Base-by-base conservation (phyloP, 352 stramenopile genomes). In the Phytophthora gonapodyides region DNA sequence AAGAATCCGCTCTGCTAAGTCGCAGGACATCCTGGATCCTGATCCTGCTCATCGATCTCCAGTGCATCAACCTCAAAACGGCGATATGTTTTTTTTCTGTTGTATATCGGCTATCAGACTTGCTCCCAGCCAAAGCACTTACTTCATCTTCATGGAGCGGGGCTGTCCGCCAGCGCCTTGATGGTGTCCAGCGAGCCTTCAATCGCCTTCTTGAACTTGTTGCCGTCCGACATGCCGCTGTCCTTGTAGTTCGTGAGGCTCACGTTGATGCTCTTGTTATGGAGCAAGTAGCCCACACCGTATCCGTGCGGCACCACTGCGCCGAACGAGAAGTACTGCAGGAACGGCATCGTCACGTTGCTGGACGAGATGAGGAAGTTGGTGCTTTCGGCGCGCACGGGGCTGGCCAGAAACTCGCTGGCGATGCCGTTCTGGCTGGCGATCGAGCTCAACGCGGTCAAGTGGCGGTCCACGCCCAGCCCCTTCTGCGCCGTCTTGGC, bases 331-430 rank as follows among this genome's bases (percentile, higher is more conserved):
- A 97, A 97, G 65, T 93, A 96, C 41, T 93, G 68, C 45, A 97
- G 63, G 69, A 95, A 96, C 8, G 89, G 91, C 57, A 64, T 83
- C 33, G 89, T 97, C 24, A 97, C 83, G 67, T 97, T 97, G 71
- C 88, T 97, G 30, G 91, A 96, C 35, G 87, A 97, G 57, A 97
- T 82, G 63, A 90, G 80, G 69, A 94, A 97, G 62, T 93, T 93
- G 11, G 86, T 89, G 65, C 79, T 96, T 45, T 78, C 71, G 0
- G 80, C 75, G 47, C 82, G 91, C 61, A 95, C 75, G 5, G 88
- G 84, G 34, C 85, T 93, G 37, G 65, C 59, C 60, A 97, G 73
- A 59, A 97, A 97, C 12, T 87, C 73, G 51, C 80, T 89, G 31
- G 74, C 62, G 37, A 97, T 67, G 16, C 72, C 73, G 15, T 67